These are phyloP conservation scores for Gossypium thurberi DNA, from an alignment of 345 rosid genomes.

Conservation along the genomic window DNA sequence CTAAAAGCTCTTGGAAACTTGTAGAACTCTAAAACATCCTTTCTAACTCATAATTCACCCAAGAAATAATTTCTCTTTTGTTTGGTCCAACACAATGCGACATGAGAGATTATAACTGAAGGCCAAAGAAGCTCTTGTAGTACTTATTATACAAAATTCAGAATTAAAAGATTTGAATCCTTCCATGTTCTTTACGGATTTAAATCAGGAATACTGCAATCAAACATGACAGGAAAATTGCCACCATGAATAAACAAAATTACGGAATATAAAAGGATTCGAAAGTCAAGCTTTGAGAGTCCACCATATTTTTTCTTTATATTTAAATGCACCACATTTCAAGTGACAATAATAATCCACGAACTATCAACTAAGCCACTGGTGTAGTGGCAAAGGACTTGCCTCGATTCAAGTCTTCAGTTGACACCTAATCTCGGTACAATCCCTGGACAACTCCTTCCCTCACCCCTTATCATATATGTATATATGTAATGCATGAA, in stretches of 20 bases:
- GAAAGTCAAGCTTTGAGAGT: neutral
- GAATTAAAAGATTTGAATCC: neutral
- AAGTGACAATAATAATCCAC: neutral
- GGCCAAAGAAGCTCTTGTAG: neutral
- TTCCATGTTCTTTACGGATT: neutral
- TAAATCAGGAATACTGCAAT: neutral
- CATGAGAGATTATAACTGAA: neutral
- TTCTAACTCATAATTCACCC: slow-evolving; percentile 14
- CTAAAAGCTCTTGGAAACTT: slow-evolving; percentile 22
- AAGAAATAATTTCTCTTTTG: neutral
- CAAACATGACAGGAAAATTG: neutral
- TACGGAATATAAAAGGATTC: neutral
- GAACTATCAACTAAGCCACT: too few relatives aligned
- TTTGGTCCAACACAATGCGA: neutral
- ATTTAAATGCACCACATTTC: too few relatives aligned
- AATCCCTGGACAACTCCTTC: too few relatives aligned
- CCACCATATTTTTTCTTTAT: neutral
- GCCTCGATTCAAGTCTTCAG: too few relatives aligned
- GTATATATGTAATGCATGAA: neutral
- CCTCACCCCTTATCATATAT: too few relatives aligned
- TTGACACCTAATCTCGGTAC: too few relatives aligned
- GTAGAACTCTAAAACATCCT: slow-evolving; percentile 22
- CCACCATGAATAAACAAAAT: neutral
- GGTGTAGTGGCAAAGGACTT: too few relatives aligned
- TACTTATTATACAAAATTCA: slow-evolving; percentile 2